A percentile compares a stretch with the other conserved stretches of the same genome.
These are phyloP conservation scores for Brasilioporus rufonigricans DNA, from an alignment of 768 basidiomycete species.

Conservation along the genomic window DNA sequence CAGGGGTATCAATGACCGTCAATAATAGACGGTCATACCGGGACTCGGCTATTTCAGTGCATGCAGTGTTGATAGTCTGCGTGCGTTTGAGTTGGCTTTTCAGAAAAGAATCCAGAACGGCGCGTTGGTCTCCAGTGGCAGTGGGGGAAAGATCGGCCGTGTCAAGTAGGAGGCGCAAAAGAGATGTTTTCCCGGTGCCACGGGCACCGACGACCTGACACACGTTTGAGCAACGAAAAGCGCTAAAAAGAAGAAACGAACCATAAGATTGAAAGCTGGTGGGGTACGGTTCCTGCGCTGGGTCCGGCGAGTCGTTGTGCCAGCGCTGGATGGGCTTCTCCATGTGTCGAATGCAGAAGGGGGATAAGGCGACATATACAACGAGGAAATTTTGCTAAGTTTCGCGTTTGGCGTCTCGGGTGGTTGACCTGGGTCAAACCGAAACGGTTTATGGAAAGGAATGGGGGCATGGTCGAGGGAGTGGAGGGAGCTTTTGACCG, in stretches of 20 bases:
- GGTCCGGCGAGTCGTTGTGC: conserved; percentile 46
- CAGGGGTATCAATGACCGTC: conserved; percentile 84
- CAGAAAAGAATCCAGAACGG: conserved; percentile 62
- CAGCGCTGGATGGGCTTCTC: conserved; percentile 38
- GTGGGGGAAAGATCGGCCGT: conserved; percentile 80
- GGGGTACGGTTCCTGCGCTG: conserved; percentile 65
- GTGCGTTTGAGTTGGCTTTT: conserved; percentile 61
- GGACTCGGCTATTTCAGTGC: conserved; percentile 81
- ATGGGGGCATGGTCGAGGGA: conserved; percentile 52
- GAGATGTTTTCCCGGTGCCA: conserved; percentile 83
- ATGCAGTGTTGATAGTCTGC: conserved; percentile 60
- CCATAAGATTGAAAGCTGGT: conserved; percentile 88
- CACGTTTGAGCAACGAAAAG: conserved; percentile 2
- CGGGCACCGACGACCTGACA: conserved; percentile 72
- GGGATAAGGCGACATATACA: conserved; percentile 61
- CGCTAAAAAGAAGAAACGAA: conserved; percentile 28
- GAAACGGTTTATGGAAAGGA: conserved; percentile 84
- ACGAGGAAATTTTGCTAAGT: conserved; percentile 58
- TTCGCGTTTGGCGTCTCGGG: conserved; percentile 25
- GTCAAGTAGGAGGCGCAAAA: conserved; percentile 76
- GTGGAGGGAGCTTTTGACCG: conserved; percentile 65
- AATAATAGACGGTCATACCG: conserved; percentile 75
- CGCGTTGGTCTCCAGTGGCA: conserved; percentile 72
- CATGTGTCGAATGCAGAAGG: conserved; percentile 63
- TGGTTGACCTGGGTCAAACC: conserved; percentile 41